A percentile compares a stretch with the other conserved stretches of the same genome.
These are phyloP conservation scores for Monilinia fructigena DNA, from an alignment of 2,329 filamentous ascomycete species.

Conservation along the genomic window DNA sequence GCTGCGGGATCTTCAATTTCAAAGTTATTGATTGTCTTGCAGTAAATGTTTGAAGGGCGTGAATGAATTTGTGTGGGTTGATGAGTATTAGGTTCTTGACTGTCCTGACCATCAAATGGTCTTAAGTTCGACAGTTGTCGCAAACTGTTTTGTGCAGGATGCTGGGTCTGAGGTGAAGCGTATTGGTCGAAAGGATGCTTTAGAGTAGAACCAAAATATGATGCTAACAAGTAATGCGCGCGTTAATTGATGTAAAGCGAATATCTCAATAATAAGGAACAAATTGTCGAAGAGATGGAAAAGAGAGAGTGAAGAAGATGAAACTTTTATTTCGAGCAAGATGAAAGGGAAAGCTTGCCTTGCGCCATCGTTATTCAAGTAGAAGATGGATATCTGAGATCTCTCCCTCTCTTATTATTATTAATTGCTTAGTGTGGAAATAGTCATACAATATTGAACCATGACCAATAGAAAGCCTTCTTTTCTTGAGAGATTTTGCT, in stretches of 20 bases:
- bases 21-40: neutral
- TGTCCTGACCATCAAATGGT: neutral
- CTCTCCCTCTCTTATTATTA: neutral
- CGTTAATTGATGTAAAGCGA: conserved; percentile 15
- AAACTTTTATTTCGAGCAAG: conserved; percentile 11
- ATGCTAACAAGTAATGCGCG: neutral
- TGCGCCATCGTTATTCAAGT: neutral
- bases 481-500: neutral
- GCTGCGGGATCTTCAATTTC: neutral
- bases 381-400: neutral
- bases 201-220: neutral
- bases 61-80: neutral
- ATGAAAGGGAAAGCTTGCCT: conserved; percentile 17
- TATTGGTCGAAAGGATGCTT: neutral
- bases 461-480: conserved; percentile 8
- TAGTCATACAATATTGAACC: neutral
- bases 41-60: neutral
- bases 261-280: conserved; percentile 20
- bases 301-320: neutral
- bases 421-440: conserved; percentile 17
- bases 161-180: neutral
- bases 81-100: neutral
- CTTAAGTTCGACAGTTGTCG: conserved; percentile 1
- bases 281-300: conserved; percentile 10
- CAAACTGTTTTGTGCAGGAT: conserved; percentile 1